Percentiles rank a stretch among this genome's conserved stretches.
phyloP scores from a whole-genome alignment of 257 asterid genomes.

The Solanum tarijense region DNA sequence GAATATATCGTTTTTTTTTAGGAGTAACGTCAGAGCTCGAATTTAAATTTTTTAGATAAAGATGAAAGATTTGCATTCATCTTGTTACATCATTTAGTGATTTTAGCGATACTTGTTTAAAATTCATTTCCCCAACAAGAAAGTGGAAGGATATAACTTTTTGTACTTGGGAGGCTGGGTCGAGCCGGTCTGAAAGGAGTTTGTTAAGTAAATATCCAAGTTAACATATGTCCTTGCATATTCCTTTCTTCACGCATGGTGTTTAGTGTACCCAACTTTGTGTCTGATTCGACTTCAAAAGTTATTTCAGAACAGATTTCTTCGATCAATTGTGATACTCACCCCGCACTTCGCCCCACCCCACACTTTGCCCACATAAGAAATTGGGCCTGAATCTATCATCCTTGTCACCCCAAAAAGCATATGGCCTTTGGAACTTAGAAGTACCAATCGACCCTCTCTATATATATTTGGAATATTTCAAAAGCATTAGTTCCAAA shows the following conservation, averaged over 20 bases:
- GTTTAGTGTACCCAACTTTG: too few relatives aligned
- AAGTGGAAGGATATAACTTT: not conserved
- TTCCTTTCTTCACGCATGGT: too few relatives aligned
- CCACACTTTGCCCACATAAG: not conserved
- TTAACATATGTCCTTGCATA: too few relatives aligned
- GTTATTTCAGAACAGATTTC: not conserved
- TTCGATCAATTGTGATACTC: not conserved
- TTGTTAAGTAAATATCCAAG: not conserved
- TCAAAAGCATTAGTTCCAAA: not conserved
- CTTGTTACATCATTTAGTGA: too few relatives aligned
- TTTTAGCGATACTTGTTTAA: too few relatives aligned
- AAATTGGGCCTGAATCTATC: not conserved
- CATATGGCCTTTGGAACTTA: not conserved
- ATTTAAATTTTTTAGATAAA: too few relatives aligned
- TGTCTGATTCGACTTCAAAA: not conserved
- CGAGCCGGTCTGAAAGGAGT: too few relatives aligned
- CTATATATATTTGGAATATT: not conserved
- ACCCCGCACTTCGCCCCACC: not conserved
- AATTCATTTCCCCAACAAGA: too few relatives aligned
- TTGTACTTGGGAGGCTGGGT: too few relatives aligned
- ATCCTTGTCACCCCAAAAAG: not conserved
- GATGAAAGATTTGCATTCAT: too few relatives aligned
- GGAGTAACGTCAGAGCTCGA: accelerated
- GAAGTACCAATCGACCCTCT: not conserved
- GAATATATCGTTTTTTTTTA: too few relatives aligned